Base-by-base conservation (phyloP, 306 rosid species). In the Cucumis melo region DNA sequence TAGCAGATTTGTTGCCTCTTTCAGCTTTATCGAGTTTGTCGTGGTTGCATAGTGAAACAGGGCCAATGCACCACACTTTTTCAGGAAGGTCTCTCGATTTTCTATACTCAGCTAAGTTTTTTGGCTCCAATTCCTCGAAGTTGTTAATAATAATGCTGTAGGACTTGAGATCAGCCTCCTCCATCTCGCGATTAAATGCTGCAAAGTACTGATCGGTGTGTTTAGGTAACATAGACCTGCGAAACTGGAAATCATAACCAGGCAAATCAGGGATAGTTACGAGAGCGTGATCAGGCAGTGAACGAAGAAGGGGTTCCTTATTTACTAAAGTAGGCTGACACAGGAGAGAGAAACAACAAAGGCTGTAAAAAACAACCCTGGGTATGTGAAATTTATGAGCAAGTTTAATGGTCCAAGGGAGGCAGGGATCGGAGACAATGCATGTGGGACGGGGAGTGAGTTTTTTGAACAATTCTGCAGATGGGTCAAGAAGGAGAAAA, bases 61-160 rank as follows among this genome's bases (percentile, higher is more conserved):
- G 88, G 5, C 88, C n/a, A 11, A 46, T 58, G 32, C 88, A 89
- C 97, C 97, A 92, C 16, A 83, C 76, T 74, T 83, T 88, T 7
- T 53, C 83, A 1, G 78, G 21, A 5, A 27, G 42, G 2, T 74
- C 55, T 57, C 48, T 80, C 1, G 36, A 56, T 78, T 84, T 87
- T 65, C 76, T 89, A 80, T 75, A 92, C 0, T 61, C 89, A 21
- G 50, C 63, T n/a, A 78, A 78, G 76, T 84, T 87, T 7, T 64
- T 76, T 2, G 83, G 78, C 78, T 92, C 96, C 79, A 82, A 46
- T 57, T 80, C 88, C 11, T 85, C 84, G 5, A 80, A 82, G 0
- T 38, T 39, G 16, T 80, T 85, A 2, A 82, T 11, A 53, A 85
- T 48, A 16, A 24, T 39, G 10, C 88, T 85, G 32, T 48, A 38